Base-by-base conservation (phyloP, 2,329 filamentous ascomycete genomes). In the Trichophyton schoenleinii region DNA sequence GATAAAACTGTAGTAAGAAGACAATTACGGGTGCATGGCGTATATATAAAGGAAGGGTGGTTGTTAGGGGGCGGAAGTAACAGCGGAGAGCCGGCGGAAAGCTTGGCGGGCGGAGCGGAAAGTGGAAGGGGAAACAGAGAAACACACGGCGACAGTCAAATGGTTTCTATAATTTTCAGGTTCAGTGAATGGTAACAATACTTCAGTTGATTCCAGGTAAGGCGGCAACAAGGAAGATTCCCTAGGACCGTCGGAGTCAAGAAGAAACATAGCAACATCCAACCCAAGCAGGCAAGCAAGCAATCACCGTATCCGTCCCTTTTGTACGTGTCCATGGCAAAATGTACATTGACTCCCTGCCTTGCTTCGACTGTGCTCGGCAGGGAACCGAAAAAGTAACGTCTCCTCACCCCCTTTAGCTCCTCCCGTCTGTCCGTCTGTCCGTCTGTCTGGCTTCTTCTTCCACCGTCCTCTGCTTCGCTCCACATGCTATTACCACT, bases 401-500 rank as follows among this genome's bases (percentile, higher is more conserved):
- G 22, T 53, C 48, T 28, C 22, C 48, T 4, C 22, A 13, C 11
- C 34, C 34, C 34, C 34, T 38, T 13, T 44, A 18, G 11, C 41
- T n/a, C 41, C n/a, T 18, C 41, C 15, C 18, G 41, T 44, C 7
- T 44, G n/a, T n/a, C 15, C 18, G 25, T 15, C 38, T 18, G 4
- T 42, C 11, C n/a, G 1, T 8, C 41, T n/a, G 11, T 5, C 41
- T 44, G 13, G 18, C n/a, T 44, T 15, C n/a, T 44, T 13, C 36
- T 31, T 6, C 28, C 18, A 13, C 34, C 25, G 11, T 36, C 34
- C 20, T 36, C 28, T 34, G 11, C 34, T 25, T 55, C 5, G 13
- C n/a, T 36, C 52, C 52, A 8, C 15, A 55, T 55, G 28, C 52
- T 55, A 55, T 55, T 55, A 55, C 52, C 52, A 36, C 57, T 42